Evolutionary conservation across 1,284 basidiomycete species (phyloP), one percentile per base, ranked within the genome.

Genomic region (Ceratobasidium sp.): DNA sequence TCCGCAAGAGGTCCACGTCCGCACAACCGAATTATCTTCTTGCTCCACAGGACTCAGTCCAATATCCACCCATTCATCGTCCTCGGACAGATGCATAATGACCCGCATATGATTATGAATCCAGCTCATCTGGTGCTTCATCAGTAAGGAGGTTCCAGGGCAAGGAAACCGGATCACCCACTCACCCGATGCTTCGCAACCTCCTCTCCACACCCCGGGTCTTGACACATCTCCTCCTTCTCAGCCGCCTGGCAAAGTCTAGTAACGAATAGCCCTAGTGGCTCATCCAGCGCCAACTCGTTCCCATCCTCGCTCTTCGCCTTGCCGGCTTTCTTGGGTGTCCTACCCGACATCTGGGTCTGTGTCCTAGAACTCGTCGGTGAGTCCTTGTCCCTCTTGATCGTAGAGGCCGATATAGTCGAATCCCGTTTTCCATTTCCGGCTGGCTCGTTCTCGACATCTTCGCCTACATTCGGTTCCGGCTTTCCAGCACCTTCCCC

Each of bases 1-100:
- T 0, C 79, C 80, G 80, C 90, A 92, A 74, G 84, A 85, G 72
- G 86, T 80, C 89, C 89, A 91, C 79, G 88, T 84, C 37, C 81
- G 77, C 7, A 88, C 79, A 2, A 82, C 80, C 14, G 77, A 37
- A 66, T 78, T 61, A 56, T 77, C 74, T 2, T 68, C 51, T 13
- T 76, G 69, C n/a, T 76, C 65, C 9, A 59, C 74, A 11, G 66
- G 39, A 41, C 46, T 68, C 8, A 62, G 16, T 11, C 65, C 63
- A 43, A 66, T 66, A 69, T 68, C 63, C 14, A 65, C 63, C 58
- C 74, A 61, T 2, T 74, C 65, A 29, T 74, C 74, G 37, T 74
- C 72, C 22, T 72, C 58, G 61, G 69, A 14, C 2, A 72, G 5
- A 39, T 31, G 41, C n/a, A 72, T 27, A 7, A 62, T 43, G 22